Evolutionary conservation across 2,329 filamentous ascomycete species (phyloP), one percentile per base, ranked within the genome.

Genomic region (Penicillium oxalicum): DNA sequence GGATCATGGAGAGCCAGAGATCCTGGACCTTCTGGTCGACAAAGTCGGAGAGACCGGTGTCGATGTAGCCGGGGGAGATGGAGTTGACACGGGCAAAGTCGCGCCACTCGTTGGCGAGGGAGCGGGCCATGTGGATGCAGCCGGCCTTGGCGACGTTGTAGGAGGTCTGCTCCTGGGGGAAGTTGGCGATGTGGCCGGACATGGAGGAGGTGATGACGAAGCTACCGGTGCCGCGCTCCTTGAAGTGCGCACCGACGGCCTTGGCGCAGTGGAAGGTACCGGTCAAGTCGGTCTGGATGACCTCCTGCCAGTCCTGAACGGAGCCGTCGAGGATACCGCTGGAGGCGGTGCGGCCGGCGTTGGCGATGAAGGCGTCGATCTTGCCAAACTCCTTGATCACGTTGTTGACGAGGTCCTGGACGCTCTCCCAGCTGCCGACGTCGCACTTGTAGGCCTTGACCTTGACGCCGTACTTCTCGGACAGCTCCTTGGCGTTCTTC

Each of bases 261-360:
- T 91, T 88, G 26, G 89, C 88, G 54, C 88, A 94, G 79, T 91
- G 82, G 71, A 89, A 88, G 27, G 79, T 83, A 9, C 90, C 91
- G n/a, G 83, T 93, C 59, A 95, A 77, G 70, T 96, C 94, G 62
- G 91, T 84, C 61, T 86, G 80, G 69, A 95, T 78, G 75, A 95
- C 88, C 68, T 83, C 80, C 65, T 90, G 82, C 65, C 82, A 82
- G 64, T 88, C 86, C 63, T 84, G 77, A 24, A 86, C 81, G 25
- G 81, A 79, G 64, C 81, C 82, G 54, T 88, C 85, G 42, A 88
- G 74, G 62, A 88, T 77, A 49, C 84, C 85, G 47, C 72, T 74
- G 71, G 84, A 78, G 57, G 85, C 84, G 5, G 86, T 87, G 52
- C 81, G 79, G 48, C 86, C 86, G 18, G 86, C 84, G 68, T 86